Percentiles rank a stretch among this genome's conserved stretches.
Evolutionary conservation across 805 yeast genomes (phyloP).

Genomic region (Wickerhamiella lipophila): DNA sequence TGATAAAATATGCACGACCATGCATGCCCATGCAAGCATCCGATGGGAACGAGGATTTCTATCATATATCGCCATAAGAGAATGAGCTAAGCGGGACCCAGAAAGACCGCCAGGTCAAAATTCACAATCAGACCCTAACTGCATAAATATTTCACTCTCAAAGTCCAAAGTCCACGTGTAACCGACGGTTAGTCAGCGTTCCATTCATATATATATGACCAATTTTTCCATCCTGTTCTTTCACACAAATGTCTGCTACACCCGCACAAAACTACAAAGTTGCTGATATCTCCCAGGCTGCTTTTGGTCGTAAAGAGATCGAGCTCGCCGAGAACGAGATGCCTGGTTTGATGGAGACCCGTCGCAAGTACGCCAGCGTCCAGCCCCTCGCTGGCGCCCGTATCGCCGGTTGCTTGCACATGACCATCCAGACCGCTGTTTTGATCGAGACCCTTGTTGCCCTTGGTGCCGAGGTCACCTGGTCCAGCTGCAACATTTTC

Average conservation of each 20-base stretch:
- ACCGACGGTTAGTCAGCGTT: too few species aligned
- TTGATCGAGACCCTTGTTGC: conserved; percentile 94
- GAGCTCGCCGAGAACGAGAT: conserved; percentile 97
- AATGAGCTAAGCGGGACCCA: too few species aligned
- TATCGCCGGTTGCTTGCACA: conserved; percentile 97
- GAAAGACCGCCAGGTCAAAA: too few species aligned
- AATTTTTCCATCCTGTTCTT: background rate
- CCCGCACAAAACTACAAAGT: conserved; percentile 76
- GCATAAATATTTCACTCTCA: background rate
- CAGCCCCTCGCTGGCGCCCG: conserved; percentile 98
- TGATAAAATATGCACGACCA: background rate
- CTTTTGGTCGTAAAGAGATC: conserved; percentile 98
- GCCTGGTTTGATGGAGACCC: conserved; percentile 98
- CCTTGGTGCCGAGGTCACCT: conserved; percentile 98
- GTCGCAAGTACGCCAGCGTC: conserved; percentile 76
- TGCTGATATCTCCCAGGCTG: conserved; percentile 96
- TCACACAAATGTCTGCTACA: conserved; percentile 37
- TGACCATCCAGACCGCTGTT: conserved; percentile 99
- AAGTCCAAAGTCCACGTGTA: background rate
- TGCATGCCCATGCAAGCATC: background rate
- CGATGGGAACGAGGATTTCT: background rate
- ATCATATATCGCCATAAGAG: too few species aligned
- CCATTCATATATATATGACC: background rate
- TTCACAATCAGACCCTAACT: too few species aligned
- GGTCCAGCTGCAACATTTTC: conserved; percentile 99